Evolutionary conservation across 2,329 filamentous ascomycete genomes (phyloP), one percentile per base, ranked within the genome.

Genomic region (Beauveria medogensis): DNA sequence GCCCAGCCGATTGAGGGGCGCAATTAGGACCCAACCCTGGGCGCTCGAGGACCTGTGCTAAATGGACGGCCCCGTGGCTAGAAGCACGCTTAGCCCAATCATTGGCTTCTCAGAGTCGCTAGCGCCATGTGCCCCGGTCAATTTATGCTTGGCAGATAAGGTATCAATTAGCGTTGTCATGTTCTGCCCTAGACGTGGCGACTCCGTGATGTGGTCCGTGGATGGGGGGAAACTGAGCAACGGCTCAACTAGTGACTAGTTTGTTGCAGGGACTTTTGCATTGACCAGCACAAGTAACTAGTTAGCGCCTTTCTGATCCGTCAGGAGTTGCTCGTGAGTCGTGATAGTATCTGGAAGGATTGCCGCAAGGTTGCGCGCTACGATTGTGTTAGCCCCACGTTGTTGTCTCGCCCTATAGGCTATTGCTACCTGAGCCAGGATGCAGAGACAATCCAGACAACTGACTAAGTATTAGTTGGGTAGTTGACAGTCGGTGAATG

Each of bases 61-160:
- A 18, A 37, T 37, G 18, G 18, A 54, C 18, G 34, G 16, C 22
- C 20, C 26, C 37, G 22, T 18, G 14, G 12, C 20, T 18, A 37
- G 30, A 18, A 24, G 50, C 16, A 41, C 34, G 20, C 22, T n/a
- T 40, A 40, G 20, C 37, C 18, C 10, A 37, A 2, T 6, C 34
- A 22, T 14, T 20, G 24, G 18, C 52, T 44, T 34, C 16, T 28
- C 22, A 20, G 44, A 46, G 44, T 51, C 46, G 30, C 8, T 58
- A 58, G 55, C 24, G 55, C 26, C 41, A 9, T 16, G 3, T n/a
- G 26, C 46, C 59, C 59, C 44, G 18, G 57, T 47, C 18, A 26
- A 53, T 53, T 61, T 61, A 61, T 46, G 52, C 59, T 61, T 61
- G 59, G 59, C 59, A 61, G 59, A 61, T 61, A 61, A 61, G 59